Evolutionary conservation across 1,284 basidiomycete genomes (phyloP), one percentile per base, ranked within the genome.

Genomic region (Ceratobasidium theobromae): DNA sequence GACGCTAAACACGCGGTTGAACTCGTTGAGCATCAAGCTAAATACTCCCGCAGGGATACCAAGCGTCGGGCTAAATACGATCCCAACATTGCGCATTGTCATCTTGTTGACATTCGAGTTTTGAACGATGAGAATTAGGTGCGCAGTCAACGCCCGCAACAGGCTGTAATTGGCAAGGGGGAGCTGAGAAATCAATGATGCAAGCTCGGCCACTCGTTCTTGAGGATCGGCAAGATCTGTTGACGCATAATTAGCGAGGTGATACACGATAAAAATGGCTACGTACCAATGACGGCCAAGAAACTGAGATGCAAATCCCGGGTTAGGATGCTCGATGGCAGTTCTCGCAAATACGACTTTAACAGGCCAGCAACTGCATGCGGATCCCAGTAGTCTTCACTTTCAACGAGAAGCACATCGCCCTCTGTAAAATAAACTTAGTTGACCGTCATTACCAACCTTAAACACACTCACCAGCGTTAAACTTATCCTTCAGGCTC

Each of bases 21-120:
- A 96, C 74, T 95, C 92, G 67, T 86, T 87, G 28, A 97, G 84
- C 84, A 97, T 92, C 71, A 97, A 79, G 74, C 91, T 93, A 77
- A 97, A 95, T 52, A 97, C 90, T 4, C 93, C 94, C 0, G 94
- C 95, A 14, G 95, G 95, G 71, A 98, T 96, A 38, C 93, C 93
- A 6, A 98, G 81, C 0, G 95, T 97, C 2, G 95, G 95, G 70
- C 91, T 94, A 77, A 97, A 98, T 30, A 99, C 96, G 69, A 99
- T 99, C 21, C 95, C 95, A 28, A 99, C 93, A 74, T 99, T 99
- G 35, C 95, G 87, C 85, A 99, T 89, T 48, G 91, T 97, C 97
- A 99, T 99, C 82, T 97, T 99, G 85, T 98, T 98, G 68, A 89
- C 80, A 48, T 84, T 75, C 16, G 93, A 85, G 75, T 97, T 94